A percentile compares a stretch with the other conserved stretches of the same genome.
phyloP scores from a whole-genome alignment of 2,329 filamentous ascomycete genomes.

The Ceratocystis harringtonii region DNA sequence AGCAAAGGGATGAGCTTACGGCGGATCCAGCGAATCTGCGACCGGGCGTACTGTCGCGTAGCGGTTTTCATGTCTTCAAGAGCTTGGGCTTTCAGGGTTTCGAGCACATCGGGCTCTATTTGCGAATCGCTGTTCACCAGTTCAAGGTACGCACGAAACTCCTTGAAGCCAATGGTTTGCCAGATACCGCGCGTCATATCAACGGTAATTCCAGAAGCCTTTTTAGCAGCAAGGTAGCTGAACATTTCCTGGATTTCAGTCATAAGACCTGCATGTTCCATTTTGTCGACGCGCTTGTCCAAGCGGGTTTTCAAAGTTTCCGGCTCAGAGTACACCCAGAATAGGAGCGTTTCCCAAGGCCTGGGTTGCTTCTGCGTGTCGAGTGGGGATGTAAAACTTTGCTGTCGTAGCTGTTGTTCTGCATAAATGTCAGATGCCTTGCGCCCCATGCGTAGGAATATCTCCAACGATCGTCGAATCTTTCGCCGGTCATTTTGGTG shows the following conservation, averaged over 20 bases:
- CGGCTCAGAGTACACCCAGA: conserved; percentile 73
- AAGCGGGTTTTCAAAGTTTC: conserved; percentile 55
- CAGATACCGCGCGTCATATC: conserved; percentile 78
- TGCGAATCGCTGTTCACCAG: conserved; percentile 26
- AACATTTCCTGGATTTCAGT: conserved; percentile 35
- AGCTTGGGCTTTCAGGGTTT: conserved; percentile 40
- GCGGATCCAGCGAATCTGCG: conserved; percentile 76
- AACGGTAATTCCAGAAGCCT: conserved; percentile 36
- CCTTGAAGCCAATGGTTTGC: conserved; percentile 93
- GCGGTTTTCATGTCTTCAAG: conserved; percentile 66
- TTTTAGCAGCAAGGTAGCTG: conserved; percentile 24
- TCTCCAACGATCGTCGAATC: conserved; percentile 77
- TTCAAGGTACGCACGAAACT: conserved; percentile 59
- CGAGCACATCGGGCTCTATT: conserved; percentile 27
- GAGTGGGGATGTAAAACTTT: background rate
- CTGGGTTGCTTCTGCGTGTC: background rate
- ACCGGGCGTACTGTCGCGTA: conserved; percentile 74
- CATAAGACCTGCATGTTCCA: conserved; percentile 47
- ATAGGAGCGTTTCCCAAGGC: conserved; percentile 48
- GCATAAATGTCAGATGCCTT: conserved; percentile 76
- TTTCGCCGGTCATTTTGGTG: conserved; percentile 87
- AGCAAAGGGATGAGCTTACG: conserved; percentile 63
- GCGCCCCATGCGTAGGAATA: conserved; percentile 68
- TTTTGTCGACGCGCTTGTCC: conserved; percentile 64
- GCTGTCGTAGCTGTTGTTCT: conserved; percentile 40